Evolutionary conservation across 225 moss, liverwort and hornwort genomes (phyloP).

Genomic region (Sphagnum tenellum): DNA sequence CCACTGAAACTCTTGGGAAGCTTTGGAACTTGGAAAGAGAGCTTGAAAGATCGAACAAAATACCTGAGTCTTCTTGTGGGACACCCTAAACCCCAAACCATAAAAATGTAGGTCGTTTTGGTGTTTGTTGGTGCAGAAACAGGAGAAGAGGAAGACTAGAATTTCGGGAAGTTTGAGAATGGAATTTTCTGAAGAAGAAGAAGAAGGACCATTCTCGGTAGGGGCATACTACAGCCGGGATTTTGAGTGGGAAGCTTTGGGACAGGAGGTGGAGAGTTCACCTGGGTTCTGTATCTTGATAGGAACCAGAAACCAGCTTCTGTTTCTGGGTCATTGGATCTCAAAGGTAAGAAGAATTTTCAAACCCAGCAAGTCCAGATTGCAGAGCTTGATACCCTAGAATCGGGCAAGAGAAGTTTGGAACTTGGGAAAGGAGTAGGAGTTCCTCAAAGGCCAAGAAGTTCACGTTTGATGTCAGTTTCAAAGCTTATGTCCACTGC

Average conservation of each 20-base stretch:
- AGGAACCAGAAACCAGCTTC: conserved; percentile 1
- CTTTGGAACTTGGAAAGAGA: too few species aligned
- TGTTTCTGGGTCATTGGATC: too few species aligned
- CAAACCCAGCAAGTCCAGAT: neutral
- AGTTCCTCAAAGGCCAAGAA: conserved; percentile 2
- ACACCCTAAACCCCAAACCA: too few species aligned
- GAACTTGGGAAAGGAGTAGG: conserved; percentile 3
- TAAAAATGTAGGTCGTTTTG: too few species aligned
- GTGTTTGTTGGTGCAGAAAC: too few species aligned
- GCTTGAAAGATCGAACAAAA: too few species aligned
- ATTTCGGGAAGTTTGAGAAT: too few species aligned
- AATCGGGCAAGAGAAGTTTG: neutral
- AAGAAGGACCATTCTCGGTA: conserved; percentile 11
- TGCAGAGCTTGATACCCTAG: too few species aligned
- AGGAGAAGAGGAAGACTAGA: too few species aligned
- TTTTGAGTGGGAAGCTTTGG: conserved; percentile 72
- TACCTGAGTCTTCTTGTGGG: too few species aligned
- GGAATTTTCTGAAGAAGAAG: too few species aligned
- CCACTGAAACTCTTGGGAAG: too few species aligned
- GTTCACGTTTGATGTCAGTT: conserved; percentile 10
- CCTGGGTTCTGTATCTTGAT: conserved; percentile 11
- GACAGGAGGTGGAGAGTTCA: conserved; percentile 52
- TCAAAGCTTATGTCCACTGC: neutral
- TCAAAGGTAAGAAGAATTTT: neutral
- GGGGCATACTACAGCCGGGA: conserved; percentile 70